Evolutionary conservation across 2,329 filamentous ascomycete genomes (phyloP).

Genomic region (Harringtonia lauricola): DNA sequence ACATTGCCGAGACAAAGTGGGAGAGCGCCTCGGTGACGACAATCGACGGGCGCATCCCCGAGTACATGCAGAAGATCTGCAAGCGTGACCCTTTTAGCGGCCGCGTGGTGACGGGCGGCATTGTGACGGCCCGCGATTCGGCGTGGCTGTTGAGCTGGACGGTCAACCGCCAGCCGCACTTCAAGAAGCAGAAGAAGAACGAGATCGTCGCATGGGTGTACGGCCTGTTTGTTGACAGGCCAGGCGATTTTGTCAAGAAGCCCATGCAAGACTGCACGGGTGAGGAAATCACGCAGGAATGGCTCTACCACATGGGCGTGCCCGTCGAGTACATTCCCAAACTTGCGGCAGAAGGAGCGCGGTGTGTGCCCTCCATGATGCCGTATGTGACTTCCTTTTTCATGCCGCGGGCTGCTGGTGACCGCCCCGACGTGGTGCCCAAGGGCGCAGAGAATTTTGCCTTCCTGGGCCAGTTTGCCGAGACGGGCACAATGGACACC

Average conservation of each 20-base stretch:
- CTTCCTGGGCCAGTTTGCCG: constrained; percentile 29
- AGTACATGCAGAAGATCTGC: constrained; percentile 21
- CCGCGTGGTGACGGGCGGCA: constrained; percentile 20
- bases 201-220: constrained; percentile 28
- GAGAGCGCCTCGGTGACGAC: constrained; percentile 29
- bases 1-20: constrained; percentile 23
- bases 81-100: constrained; percentile 19
- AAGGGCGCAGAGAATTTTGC: constrained; percentile 24
- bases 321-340: constrained; percentile 16
- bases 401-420: constrained; percentile 20
- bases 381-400: constrained; percentile 27
- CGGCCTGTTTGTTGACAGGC: constrained; percentile 23
- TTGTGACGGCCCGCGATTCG: constrained; percentile 26
- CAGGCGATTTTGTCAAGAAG: constrained; percentile 26
- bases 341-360: constrained; percentile 14
- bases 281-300: constrained; percentile 26
- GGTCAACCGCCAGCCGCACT: constrained; percentile 29
- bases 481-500: constrained; percentile 23
- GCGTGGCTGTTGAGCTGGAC: constrained; percentile 28
- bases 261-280: constrained; percentile 28
- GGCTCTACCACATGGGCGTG: constrained; percentile 26
- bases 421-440: constrained; percentile 27
- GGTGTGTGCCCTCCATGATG: constrained; percentile 26
- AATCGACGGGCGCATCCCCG: constrained; percentile 16
- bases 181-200: constrained; percentile 22